Base-by-base conservation (phyloP, 2,329 filamentous ascomycete genomes). In the Stenocarpella maydis region DNA sequence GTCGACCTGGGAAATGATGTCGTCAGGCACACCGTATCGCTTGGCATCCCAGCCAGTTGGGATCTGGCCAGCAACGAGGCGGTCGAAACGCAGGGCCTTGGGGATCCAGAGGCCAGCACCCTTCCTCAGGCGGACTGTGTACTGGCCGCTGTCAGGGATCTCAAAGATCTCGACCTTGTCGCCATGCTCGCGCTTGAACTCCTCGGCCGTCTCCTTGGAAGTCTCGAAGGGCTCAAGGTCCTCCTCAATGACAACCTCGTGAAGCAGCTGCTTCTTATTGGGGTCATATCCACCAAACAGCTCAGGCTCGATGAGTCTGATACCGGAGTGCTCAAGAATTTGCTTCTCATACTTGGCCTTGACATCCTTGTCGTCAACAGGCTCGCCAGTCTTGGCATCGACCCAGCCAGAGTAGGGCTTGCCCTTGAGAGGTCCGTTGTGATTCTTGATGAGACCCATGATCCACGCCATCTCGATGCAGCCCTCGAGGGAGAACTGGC, bases 391-490 rank as follows among this genome's bases (percentile, higher is more conserved):
- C 88, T 98, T 98, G 79, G 90, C 87, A 77, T 99, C 96, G 70
- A 99, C 93, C 94, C 93, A 99, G 75, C 96, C 96, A 74, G 95
- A 94, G 84, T 99, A 98, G 73, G 92, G 92, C 84, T 97, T 92
- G 79, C 96, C 96, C 85, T 99, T 99, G 80, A 99, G 89, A 39
- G 91, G 91, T 21, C 96, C 96, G 75, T 98, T 98, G 85, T 97
- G 93, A 81, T 99, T 97, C 87, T 95, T 98, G 85, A 99, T 98
- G 71, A 98, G 90, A 78, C 96, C 96, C 95, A 98, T 99, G 81
- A 99, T 94, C 96, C 96, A 99, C 39, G 96, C 95, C 96, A 99
- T 99, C 82, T 99, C 96, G 71, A 99, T 92, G 77, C 96, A 98
- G 37, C 96, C 96, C 81, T 99, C 97, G 17, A 99, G 89, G 10